Evolutionary conservation across 2,329 filamentous ascomycete species (phyloP).

Genomic region (Rachicladosporium sp.): DNA sequence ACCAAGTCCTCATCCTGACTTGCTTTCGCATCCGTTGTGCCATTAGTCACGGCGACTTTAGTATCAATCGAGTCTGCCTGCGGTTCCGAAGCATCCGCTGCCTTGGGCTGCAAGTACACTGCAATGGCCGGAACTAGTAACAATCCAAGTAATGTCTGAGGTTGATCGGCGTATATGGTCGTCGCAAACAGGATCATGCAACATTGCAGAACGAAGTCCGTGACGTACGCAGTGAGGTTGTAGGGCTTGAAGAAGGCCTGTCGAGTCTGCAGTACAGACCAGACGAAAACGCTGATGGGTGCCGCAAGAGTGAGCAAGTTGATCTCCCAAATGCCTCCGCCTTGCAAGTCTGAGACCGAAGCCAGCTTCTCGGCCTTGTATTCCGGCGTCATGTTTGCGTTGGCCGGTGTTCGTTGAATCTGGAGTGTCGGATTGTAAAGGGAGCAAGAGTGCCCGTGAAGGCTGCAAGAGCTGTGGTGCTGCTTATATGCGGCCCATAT

Average conservation of each 20-base stretch:
- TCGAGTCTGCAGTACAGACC: constrained; percentile 77
- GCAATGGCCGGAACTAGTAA: constrained; percentile 56
- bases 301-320: constrained; percentile 75
- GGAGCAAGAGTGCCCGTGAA: too few species aligned
- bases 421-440: too few species aligned
- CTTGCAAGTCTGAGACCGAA: constrained; percentile 83
- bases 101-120: constrained; percentile 30
- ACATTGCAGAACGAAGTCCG: constrained; percentile 84
- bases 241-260: constrained; percentile 75
- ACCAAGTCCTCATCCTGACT: constrained; percentile 16
- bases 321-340: constrained; percentile 74
- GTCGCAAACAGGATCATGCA: constrained; percentile 69
- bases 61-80: too few species aligned
- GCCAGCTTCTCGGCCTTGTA: constrained; percentile 93
- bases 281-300: constrained; percentile 72
- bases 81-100: constrained; percentile 8
- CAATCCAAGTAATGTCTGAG: constrained; percentile 61
- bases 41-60: too few species aligned
- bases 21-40: constrained; percentile 16
- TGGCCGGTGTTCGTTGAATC: background rate
- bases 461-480: too few species aligned
- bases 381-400: constrained; percentile 28
- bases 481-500: too few species aligned
- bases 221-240: constrained; percentile 50
- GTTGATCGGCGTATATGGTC: constrained; percentile 68